Percentiles rank a stretch among this genome's conserved stretches.
Conservation (phyloP, 208 protist genomes). For the Trypanosoma vivax region DNA sequence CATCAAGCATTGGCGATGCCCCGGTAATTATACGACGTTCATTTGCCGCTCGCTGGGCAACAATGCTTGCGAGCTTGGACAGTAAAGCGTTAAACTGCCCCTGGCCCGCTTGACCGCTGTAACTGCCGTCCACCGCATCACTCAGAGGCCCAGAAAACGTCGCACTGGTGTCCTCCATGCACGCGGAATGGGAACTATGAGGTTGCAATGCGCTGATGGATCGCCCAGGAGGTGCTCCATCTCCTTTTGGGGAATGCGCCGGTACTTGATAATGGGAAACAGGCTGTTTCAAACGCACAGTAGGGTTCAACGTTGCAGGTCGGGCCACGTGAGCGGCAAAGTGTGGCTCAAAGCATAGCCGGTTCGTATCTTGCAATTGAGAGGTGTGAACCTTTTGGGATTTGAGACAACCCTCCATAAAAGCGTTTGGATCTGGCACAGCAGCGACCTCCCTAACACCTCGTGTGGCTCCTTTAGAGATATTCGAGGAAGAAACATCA, state of each 20-base stretch:
- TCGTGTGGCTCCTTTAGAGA: neutral
- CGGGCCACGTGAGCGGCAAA: too few relatives aligned
- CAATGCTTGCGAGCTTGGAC: slow-evolving; percentile 3
- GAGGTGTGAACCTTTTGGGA: neutral
- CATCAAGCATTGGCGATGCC: slow-evolving; percentile 13
- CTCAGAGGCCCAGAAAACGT: neutral
- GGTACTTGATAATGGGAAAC: too few relatives aligned
- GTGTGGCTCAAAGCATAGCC: too few relatives aligned
- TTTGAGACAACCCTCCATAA: too few relatives aligned
- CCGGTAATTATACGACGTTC: slow-evolving; percentile 5
- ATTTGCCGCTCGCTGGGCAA: neutral
- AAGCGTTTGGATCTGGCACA: neutral
- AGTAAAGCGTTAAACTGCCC: slow-evolving; percentile 10
- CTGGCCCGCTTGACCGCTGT: neutral
- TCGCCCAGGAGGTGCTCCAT: too few relatives aligned
- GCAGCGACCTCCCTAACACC: slow-evolving; percentile 11
- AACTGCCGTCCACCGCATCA: neutral
- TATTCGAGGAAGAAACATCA: neutral
- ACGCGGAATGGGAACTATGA: too few relatives aligned
- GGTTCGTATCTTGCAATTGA: too few relatives aligned
- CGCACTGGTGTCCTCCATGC: neutral
- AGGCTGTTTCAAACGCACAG: too few relatives aligned
- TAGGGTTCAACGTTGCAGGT: too few relatives aligned
- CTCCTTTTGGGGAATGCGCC: too few relatives aligned
- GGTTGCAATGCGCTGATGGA: too few relatives aligned